Evolutionary conservation across 2,329 filamentous ascomycete genomes (phyloP), one percentile per base, ranked within the genome.

Genomic region (Cladosporium sp.): DNA sequence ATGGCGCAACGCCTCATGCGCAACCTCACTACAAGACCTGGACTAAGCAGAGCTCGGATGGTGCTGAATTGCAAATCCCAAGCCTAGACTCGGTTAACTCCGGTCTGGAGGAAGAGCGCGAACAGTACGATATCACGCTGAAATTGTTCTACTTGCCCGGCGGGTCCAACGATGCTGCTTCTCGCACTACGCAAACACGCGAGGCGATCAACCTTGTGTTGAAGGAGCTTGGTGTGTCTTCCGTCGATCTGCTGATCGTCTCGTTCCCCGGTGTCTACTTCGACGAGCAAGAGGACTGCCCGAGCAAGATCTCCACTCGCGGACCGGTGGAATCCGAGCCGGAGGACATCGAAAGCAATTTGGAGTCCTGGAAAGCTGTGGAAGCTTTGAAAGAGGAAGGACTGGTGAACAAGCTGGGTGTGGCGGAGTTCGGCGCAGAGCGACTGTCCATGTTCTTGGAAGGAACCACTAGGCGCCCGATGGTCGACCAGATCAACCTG

Each of bases 261-360:
- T 96, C 92, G 0, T 98, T 97, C 78, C 94, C 95, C 0, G 93
- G 92, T 58, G 90, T 98, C 78, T 91, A 92, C 6, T 98, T 98
- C 73, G 93, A 97, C 72, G 93, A 93, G 59, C 92, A 95, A 75
- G 92, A 96, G 76, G 93, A 89, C 80, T 78, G 76, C 64, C 87
- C 92, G 58, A 87, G 88, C 58, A 90, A 91, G 65, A 67, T 78
- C 32, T 75, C 76, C n/a, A 78, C 75, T 18, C 73, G 76, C 21
- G 77, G 76, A 10, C 74, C 76, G 3, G 70, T 76, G 8, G 76
- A 76, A 64, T 70, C 73, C 54, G 87, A 90, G 74, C 81, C 82
- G 0, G 86, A 88, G 71, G 82, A 85, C 66, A 80, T 88, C 11
- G 85, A 87, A 65, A 84, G 81, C 47, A 86, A 88, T 75, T 87